Conservation (phyloP, 257 asterid genomes). For the Euphrasia confusa region DNA sequence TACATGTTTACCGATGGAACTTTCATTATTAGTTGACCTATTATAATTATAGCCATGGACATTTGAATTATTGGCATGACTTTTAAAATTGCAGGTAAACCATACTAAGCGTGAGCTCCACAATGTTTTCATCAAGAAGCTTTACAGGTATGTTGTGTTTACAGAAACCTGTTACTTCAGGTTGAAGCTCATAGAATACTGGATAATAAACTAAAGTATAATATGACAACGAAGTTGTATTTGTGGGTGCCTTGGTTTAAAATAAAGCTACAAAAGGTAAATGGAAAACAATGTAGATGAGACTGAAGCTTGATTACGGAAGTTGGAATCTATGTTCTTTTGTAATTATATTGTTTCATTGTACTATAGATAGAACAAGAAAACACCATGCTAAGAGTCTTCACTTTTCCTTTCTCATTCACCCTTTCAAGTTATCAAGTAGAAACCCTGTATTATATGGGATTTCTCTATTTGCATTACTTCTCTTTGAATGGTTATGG, state of each 20-base stretch:
- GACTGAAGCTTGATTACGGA: not conserved
- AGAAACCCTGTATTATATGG: not conserved
- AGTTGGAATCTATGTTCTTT: not conserved
- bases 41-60: conserved; percentile 1
- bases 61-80: conserved; percentile 11
- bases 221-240: conserved; percentile 12
- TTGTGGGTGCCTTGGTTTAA: conserved; percentile 17
- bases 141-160: conserved; percentile 66
- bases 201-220: conserved; percentile 4
- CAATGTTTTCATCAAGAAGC: conserved; percentile 78
- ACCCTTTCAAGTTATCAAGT: not conserved
- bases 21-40: not conserved
- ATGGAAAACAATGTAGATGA: not conserved
- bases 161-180: not conserved
- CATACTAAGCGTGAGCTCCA: conserved; percentile 95
- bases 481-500: not conserved
- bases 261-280: not conserved
- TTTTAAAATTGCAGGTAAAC: conserved; percentile 59
- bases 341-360: not conserved
- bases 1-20: not conserved
- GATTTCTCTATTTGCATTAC: not conserved
- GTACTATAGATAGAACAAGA: too few relatives aligned
- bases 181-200: conserved; percentile 10
- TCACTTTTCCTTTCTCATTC: too few relatives aligned
- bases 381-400: too few relatives aligned